phyloP scores from a whole-genome alignment of 2,329 filamentous ascomycete genomes.

The Hypoxylon rubiginosum region DNA sequence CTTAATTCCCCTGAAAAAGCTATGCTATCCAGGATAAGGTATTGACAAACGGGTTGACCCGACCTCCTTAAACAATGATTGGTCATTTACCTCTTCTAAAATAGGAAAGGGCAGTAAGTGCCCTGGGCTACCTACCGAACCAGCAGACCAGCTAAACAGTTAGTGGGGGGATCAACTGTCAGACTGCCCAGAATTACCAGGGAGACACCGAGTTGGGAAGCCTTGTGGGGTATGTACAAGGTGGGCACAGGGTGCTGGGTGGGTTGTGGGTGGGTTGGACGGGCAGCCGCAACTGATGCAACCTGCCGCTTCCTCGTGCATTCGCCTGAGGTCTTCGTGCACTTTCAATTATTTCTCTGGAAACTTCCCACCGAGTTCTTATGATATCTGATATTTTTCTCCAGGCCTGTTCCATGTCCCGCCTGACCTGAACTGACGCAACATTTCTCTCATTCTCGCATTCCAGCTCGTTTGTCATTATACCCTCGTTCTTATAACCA shows the following conservation, averaged over 20 bases:
- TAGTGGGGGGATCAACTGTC: slow-evolving; percentile 5
- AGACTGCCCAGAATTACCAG: not conserved
- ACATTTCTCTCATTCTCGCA: not conserved
- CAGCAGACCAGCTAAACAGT: not conserved
- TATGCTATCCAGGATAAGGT: slow-evolving; percentile 11
- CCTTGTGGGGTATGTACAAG: slow-evolving; percentile 29
- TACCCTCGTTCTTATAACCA: slow-evolving; percentile 16
- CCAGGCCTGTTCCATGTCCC: not conserved
- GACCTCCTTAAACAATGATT: slow-evolving; percentile 13
- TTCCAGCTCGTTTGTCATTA: slow-evolving; percentile 13
- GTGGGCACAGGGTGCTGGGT: slow-evolving; percentile 22
- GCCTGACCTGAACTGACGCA: not conserved
- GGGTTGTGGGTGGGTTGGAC: slow-evolving; percentile 31
- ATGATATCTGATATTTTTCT: slow-evolving; percentile 11
- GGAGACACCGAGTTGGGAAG: not conserved
- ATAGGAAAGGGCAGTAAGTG: not conserved
- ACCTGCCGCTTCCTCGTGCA: slow-evolving; percentile 32
- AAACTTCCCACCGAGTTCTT: slow-evolving; percentile 26
- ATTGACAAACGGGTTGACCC: slow-evolving; percentile 13
- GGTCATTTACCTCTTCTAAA: slow-evolving; percentile 19
- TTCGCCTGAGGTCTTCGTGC: slow-evolving; percentile 34
- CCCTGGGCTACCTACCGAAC: not conserved
- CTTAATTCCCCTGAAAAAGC: not conserved
- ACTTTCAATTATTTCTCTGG: slow-evolving; percentile 27
- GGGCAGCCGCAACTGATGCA: slow-evolving; percentile 36